Percentiles rank a stretch among this genome's conserved stretches.
Evolutionary conservation across 208 protist genomes (phyloP).

Genomic region (Tritrichomonas musculus): DNA sequence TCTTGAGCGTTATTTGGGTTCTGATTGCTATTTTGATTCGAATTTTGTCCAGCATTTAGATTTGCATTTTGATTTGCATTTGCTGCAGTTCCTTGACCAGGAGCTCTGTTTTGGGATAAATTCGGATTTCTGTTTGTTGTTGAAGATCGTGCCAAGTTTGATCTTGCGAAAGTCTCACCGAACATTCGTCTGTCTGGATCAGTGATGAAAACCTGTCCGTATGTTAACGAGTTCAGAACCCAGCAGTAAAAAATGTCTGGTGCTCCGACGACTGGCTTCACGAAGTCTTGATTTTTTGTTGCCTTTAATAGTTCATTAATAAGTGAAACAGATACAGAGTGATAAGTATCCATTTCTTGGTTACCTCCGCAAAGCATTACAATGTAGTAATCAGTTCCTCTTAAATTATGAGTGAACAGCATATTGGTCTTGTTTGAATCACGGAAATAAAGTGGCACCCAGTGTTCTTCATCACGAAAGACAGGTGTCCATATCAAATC

Average conservation of each 20-base stretch:
- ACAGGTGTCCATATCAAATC: conserved; percentile 8
- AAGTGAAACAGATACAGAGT: not conserved
- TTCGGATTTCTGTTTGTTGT: too few relatives aligned
- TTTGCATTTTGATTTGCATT: too few relatives aligned
- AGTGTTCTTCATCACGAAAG: not conserved
- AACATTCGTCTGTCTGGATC: not conserved
- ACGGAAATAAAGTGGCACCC: not conserved
- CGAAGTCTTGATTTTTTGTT: not conserved
- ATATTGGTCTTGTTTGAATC: conserved; percentile 4
- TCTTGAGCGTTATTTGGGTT: too few relatives aligned
- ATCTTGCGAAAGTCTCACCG: too few relatives aligned
- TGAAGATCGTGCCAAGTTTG: too few relatives aligned
- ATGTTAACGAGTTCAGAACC: not conserved
- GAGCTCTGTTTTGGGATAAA: too few relatives aligned
- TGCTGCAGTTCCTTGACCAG: too few relatives aligned
- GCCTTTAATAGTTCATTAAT: not conserved
- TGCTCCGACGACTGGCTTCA: not conserved
- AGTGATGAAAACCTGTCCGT: not conserved
- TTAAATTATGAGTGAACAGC: conserved; percentile 9
- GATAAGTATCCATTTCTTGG: not conserved
- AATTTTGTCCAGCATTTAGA: too few relatives aligned
- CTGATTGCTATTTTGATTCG: too few relatives aligned
- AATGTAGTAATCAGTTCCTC: not conserved
- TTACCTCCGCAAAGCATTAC: not conserved
- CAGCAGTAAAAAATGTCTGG: conserved; percentile 2